Evolutionary conservation across 257 asterid genomes (phyloP).

Genomic region (Penstemon barbatus): DNA sequence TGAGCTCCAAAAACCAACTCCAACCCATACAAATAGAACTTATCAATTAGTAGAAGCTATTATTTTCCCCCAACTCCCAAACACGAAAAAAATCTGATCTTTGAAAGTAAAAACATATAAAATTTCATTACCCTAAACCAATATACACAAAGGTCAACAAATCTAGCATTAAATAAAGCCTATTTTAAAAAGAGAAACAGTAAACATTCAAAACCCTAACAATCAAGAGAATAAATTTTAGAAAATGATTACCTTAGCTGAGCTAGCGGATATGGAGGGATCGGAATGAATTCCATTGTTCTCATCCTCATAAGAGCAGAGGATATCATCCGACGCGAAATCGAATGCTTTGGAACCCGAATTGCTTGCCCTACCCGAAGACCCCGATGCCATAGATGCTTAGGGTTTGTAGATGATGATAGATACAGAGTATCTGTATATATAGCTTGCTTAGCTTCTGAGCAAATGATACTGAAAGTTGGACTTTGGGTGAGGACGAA

Average conservation of each 20-base stretch:
- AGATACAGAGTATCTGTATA: not conserved
- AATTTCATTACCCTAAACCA: too few relatives aligned
- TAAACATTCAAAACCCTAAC: not conserved
- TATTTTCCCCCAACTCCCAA: not conserved
- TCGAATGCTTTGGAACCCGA: conserved; percentile 67
- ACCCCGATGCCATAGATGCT: conserved; percentile 77
- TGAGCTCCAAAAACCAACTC: not conserved
- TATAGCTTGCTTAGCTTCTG: not conserved
- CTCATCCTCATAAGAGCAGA: conserved; percentile 76
- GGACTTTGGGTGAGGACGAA: too few relatives aligned
- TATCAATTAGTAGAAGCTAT: not conserved
- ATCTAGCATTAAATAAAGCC: too few relatives aligned
- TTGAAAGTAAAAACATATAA: not conserved
- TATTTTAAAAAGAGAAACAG: not conserved
- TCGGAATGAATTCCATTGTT: conserved; percentile 65
- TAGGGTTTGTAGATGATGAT: not conserved
- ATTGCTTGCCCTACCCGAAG: conserved; percentile 52
- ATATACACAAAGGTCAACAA: too few relatives aligned
- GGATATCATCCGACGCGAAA: conserved; percentile 83
- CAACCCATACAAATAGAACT: not conserved
- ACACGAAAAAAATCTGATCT: not conserved
- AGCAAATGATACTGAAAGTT: not conserved
- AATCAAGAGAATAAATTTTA: not conserved
- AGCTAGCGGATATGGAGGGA: conserved; percentile 39
- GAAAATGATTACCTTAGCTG: conserved; percentile 38